Evolutionary conservation across 805 yeast genomes (phyloP).

Genomic region (Ogataea methanolica): DNA sequence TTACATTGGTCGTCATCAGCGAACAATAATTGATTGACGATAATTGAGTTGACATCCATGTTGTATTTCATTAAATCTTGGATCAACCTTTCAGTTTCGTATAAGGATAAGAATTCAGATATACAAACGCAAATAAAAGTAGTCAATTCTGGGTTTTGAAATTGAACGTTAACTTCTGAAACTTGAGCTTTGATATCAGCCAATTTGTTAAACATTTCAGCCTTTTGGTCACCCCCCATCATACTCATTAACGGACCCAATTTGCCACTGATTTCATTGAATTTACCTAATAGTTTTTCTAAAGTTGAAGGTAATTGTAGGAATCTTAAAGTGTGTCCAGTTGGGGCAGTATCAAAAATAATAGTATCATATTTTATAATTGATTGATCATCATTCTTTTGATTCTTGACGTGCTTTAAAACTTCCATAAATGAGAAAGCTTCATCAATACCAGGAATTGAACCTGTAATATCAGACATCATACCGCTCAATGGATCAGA

Average conservation of each 20-base stretch:
- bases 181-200: conserved; percentile 78
- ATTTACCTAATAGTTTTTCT: conserved; percentile 80
- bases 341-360: conserved; percentile 99
- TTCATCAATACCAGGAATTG: conserved; percentile 98
- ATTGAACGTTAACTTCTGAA: conserved; percentile 86
- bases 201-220: conserved; percentile 74
- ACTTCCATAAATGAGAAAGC: conserved; percentile 98
- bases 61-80: conserved; percentile 93
- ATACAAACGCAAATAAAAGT: conserved; percentile 96
- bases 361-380: conserved; percentile 70
- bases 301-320: conserved; percentile 91
- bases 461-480: conserved; percentile 88
- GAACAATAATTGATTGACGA: conserved; percentile 88
- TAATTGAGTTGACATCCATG: conserved; percentile 95
- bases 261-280: conserved; percentile 78
- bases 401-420: conserved; percentile 88
- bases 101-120: conserved; percentile 90
- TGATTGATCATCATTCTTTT: conserved; percentile 33
- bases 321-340: conserved; percentile 96
- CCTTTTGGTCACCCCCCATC: conserved; percentile 58
- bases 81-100: conserved; percentile 96
- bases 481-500: conserved; percentile 63
- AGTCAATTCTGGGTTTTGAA: conserved; percentile 92
- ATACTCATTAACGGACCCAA: conserved; percentile 90
- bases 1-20: conserved; percentile 82